Conservation (phyloP, 495 filamentous ascomycete species). For the Penicillium coffeae region DNA sequence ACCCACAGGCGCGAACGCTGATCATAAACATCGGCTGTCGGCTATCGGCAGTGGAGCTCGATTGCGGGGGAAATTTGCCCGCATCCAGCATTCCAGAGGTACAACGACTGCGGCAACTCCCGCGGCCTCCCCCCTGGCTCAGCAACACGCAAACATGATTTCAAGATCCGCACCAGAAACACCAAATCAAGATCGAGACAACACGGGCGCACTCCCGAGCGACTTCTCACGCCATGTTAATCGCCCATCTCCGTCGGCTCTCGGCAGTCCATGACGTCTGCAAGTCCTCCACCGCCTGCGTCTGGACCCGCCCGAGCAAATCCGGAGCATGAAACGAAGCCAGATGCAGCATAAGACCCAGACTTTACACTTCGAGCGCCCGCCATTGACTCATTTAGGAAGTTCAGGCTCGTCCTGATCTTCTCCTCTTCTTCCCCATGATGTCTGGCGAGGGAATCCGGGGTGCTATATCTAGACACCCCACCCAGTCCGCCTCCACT, state of each 20-base stretch:
- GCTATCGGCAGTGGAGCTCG: constrained; percentile 7
- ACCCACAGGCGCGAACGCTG: too few relatives aligned
- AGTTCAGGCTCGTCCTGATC: not conserved
- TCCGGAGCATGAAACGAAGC: constrained; percentile 10
- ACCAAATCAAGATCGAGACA: too few relatives aligned
- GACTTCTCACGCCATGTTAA: not conserved
- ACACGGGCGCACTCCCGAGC: too few relatives aligned
- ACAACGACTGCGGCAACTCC: too few relatives aligned
- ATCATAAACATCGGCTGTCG: constrained; percentile 11
- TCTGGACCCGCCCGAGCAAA: constrained; percentile 8
- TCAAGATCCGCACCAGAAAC: too few relatives aligned
- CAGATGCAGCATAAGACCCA: constrained; percentile 10
- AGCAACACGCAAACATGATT: too few relatives aligned
- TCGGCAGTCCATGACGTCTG: constrained; percentile 18
- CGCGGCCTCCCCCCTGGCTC: too few relatives aligned
- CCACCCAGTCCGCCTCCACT: constrained; percentile 3
- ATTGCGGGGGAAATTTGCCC: not conserved
- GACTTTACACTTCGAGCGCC: not conserved
- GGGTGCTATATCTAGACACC: constrained; percentile 11
- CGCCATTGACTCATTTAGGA: not conserved
- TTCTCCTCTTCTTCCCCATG: not conserved
- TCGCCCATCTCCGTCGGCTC: too few relatives aligned
- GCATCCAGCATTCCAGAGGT: not conserved
- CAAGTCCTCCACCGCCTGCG: constrained; percentile 1
- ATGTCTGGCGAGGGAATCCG: constrained; percentile 12